A percentile compares a stretch with the other conserved stretches of the same genome.
Conservation (phyloP, 768 basidiomycete species). For the Leccinum rimulosum region DNA sequence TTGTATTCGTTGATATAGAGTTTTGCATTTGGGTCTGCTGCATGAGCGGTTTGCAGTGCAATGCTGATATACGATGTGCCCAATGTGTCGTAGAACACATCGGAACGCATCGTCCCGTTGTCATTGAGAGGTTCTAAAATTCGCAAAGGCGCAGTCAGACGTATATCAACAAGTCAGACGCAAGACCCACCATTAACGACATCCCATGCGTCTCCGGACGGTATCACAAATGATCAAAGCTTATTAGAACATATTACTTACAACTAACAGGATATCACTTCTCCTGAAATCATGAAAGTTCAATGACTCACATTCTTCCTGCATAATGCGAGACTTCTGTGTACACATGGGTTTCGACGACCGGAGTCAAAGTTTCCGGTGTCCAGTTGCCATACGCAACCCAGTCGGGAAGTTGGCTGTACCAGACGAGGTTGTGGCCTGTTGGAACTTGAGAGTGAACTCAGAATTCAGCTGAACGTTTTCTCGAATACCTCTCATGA, state of each 20-base stretch:
- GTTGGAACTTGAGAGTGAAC: not conserved
- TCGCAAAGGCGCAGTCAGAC: not conserved
- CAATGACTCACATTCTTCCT: slow-evolving; percentile 11
- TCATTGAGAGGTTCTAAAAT: slow-evolving; percentile 40
- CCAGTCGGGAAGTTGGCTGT: slow-evolving; percentile 16
- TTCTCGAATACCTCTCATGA: slow-evolving; percentile 14
- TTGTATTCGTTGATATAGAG: slow-evolving; percentile 35
- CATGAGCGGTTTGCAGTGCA: slow-evolving; percentile 41
- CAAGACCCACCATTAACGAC: slow-evolving; percentile 17
- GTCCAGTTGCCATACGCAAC: slow-evolving; percentile 17
- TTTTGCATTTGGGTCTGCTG: slow-evolving; percentile 31
- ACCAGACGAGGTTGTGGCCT: slow-evolving; percentile 24
- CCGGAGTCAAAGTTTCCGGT: slow-evolving; percentile 12
- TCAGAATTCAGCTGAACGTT: not conserved
- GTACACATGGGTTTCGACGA: slow-evolving; percentile 16
- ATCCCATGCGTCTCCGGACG: slow-evolving; percentile 19
- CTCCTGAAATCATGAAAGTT: not conserved
- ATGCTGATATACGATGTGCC: slow-evolving; percentile 48
- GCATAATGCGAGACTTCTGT: slow-evolving; percentile 17
- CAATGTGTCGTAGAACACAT: slow-evolving; percentile 52
- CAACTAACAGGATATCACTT: slow-evolving; percentile 1
- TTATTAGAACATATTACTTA: slow-evolving; percentile 4
- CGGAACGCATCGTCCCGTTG: slow-evolving; percentile 51
- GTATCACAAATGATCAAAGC: not conserved
- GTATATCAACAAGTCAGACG: not conserved